Base-by-base conservation (phyloP, 2,329 filamentous ascomycete genomes). In the Allantophomopsis cytisporea region DNA sequence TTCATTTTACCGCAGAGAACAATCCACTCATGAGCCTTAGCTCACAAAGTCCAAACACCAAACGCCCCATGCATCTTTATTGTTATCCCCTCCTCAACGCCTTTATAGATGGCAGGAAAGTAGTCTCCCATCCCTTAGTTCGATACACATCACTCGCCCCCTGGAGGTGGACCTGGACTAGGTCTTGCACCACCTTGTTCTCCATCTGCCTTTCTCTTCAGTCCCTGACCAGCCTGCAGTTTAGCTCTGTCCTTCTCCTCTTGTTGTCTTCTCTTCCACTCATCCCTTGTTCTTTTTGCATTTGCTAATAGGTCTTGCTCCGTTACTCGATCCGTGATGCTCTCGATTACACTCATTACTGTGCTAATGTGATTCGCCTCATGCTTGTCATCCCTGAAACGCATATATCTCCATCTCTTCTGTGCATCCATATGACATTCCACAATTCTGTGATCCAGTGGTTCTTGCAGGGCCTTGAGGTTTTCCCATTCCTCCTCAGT, bases 311-410 rank as follows among this genome's bases (percentile, higher is more conserved):
- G 67, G 54, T 98, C 87, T 41, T 83, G 69, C 60, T 94, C 77
- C 0, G 76, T 83, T 10, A 98, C 86, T 2, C 77, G 78, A 52
- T 95, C 86, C 44, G 77, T 71, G 50, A 98, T 96, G 59, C 85
- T 94, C 47, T 89, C 80, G 43, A 95, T 70, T 4, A 98, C 91
- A 55, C 83, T 93, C 18, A 78, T 68, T 2, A 95, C 85, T 0
- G 84, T 89, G 14, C 67, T 78, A 43, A 83, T 80, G 60, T 96
- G 88, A 53, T 98, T 98, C 0, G 84, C 87, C 48, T 94, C 82
- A 20, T 69, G 66, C 63, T 98, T 98, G 60, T 98, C 91, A 53
- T 96, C 88, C 39, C 91, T 73, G 60, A 95, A 89, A 21, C 88
- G 78, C 50, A 91, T 80, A 57, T 85, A 84, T 42, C 87, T 76